Evolutionary conservation across 495 filamentous ascomycete genomes (phyloP), one percentile per base, ranked within the genome.

Genomic region (Tetracladium setigerum): DNA sequence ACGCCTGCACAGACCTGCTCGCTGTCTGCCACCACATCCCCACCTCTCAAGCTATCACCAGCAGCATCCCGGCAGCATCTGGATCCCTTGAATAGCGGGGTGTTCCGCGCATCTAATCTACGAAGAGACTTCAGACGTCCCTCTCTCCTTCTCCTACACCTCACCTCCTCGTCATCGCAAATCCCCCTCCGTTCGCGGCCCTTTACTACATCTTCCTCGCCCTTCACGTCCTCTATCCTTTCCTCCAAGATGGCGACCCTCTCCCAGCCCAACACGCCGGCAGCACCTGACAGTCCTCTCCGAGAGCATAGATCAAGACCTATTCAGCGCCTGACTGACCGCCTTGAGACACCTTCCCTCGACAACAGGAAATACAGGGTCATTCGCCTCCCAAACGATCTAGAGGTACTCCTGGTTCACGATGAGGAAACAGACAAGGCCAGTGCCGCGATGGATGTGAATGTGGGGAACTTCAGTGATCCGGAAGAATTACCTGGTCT

Each of bases 401-500:
- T 99, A n/a, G 94, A 99, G 69, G 92, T 81, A 15, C 75, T 97
- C 5, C 66, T 99, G 34, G 92, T 97, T 30, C 92, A 97, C 64
- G 92, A 99, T 64, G 79, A 86, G 5, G 86, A 95, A 40, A 95
- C 91, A 4, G 92, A 99, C 69, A 99, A 97, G 74, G 89, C 90
- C 48, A 91, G 87, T 57, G 94, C 89, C 16, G 87, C 90, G 30
- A 77, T 96, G 60, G 94, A 96, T 64, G 89, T 97, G 60, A 89
- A 95, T 67, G 92, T 94, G 8, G 92, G 92, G 24, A 95, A 85
- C 65, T 97, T 95, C 66, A 92, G 87, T 58, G 92, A 99, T 59
- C 74, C 80, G 53, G 80, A 86, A 60, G 84, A 89, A 55, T 84
- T 97, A 79, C 89, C 88, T n/a, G 94, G 90, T 27, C 86, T 89